Evolutionary conservation across 169 alveolate genomes (phyloP).

Genomic region (Eimeria maxima): DNA sequence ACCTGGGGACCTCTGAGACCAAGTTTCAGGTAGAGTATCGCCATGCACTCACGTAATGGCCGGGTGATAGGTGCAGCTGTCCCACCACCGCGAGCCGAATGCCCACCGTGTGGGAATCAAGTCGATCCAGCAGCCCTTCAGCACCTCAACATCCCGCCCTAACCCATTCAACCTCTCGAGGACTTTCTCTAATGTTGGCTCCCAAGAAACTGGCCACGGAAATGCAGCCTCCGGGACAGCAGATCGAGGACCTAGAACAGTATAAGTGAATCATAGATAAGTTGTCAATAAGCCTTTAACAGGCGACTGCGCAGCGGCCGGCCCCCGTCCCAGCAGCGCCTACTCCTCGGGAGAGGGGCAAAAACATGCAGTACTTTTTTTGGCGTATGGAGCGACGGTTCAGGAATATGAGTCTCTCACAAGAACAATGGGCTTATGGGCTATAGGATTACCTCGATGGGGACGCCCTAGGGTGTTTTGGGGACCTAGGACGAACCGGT

Average conservation of each 20-base stretch:
- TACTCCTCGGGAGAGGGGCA: too few relatives aligned
- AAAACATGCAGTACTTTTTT: not conserved
- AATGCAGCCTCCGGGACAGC: too few relatives aligned
- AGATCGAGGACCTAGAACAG: too few relatives aligned
- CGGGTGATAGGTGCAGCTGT: too few relatives aligned
- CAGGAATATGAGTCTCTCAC: not conserved
- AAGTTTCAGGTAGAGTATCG: too few relatives aligned
- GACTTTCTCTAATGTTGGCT: not conserved
- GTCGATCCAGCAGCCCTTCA: not conserved
- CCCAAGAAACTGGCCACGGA: not conserved
- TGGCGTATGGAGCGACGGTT: not conserved
- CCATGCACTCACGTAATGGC: too few relatives aligned
- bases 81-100: too few relatives aligned
- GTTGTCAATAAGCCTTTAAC: too few relatives aligned
- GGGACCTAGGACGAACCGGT: not conserved
- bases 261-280: too few relatives aligned
- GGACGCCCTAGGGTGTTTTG: not conserved
- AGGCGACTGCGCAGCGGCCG: too few relatives aligned
- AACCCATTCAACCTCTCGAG: not conserved
- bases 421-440: not conserved
- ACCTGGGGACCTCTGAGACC: too few relatives aligned
- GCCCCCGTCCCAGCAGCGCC: too few relatives aligned
- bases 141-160: not conserved
- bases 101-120: not conserved
- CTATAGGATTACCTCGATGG: not conserved